Evolutionary conservation across 1,139 yeast genomes (phyloP).

Genomic region (Fermentozyma sake): DNA sequence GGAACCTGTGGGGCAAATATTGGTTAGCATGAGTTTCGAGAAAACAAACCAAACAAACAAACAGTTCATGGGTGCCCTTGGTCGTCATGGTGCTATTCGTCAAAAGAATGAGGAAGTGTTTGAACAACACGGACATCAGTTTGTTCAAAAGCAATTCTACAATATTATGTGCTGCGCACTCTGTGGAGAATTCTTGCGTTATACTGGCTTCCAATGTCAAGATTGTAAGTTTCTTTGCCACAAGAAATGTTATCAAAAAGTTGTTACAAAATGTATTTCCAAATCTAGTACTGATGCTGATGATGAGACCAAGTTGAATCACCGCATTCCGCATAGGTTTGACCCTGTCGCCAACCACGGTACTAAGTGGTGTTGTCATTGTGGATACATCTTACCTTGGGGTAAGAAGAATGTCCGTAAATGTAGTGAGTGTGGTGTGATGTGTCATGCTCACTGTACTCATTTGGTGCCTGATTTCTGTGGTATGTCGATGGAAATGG

Average conservation of each 20-base stretch:
- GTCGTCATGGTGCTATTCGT: slow-evolving; percentile 97
- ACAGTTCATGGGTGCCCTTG: slow-evolving; percentile 67
- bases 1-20: slow-evolving; percentile 91
- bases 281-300: slow-evolving; percentile 82
- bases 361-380: slow-evolving; percentile 98
- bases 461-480: slow-evolving; percentile 96
- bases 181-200: slow-evolving; percentile 91
- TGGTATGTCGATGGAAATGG: slow-evolving; percentile 98
- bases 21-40: slow-evolving; percentile 73
- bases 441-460: slow-evolving; percentile 90
- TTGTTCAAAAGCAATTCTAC: slow-evolving; percentile 92
- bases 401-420: slow-evolving; percentile 92
- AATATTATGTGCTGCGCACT: slow-evolving; percentile 95
- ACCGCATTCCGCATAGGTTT: slow-evolving; percentile 94
- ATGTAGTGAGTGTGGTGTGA: slow-evolving; percentile 91
- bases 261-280: slow-evolving; percentile 93
- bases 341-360: slow-evolving; percentile 89
- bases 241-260: slow-evolving; percentile 88
- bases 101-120: slow-evolving; percentile 91
- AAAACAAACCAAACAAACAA: slow-evolving; percentile 55
- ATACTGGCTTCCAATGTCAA: slow-evolving; percentile 94
- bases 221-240: slow-evolving; percentile 94
- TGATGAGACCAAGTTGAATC: slow-evolving; percentile 89
- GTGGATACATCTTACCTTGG: slow-evolving; percentile 94
- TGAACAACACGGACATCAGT: slow-evolving; percentile 96